phyloP scores from a whole-genome alignment of 2,329 filamentous ascomycete species.

The Cyphellophora europaea region DNA sequence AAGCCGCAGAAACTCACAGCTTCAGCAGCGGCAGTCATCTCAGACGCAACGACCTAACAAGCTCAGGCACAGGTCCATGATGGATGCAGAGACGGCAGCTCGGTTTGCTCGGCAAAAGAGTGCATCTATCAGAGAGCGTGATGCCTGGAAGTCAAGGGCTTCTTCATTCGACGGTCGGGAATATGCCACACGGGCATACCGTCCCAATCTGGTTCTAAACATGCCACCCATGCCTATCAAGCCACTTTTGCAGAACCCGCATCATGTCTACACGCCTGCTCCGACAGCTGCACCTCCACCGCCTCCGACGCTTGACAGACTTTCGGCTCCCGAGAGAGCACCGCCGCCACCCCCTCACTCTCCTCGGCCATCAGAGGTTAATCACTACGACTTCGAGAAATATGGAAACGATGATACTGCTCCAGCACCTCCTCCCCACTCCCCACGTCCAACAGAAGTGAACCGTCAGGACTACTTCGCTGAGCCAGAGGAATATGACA shows the following conservation, averaged over 20 bases:
- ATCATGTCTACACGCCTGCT: slow-evolving; percentile 1
- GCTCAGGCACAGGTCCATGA: not conserved
- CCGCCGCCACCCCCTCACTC: slow-evolving; percentile 18
- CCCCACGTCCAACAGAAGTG: slow-evolving; percentile 1
- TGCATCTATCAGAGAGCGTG: not conserved
- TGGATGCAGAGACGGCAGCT: not conserved
- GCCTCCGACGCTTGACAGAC: too few species aligned
- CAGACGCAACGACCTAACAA: not conserved
- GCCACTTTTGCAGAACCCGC: not conserved
- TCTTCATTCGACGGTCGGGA: too few species aligned
- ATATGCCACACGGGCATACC: not conserved
- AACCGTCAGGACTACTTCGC: not conserved
- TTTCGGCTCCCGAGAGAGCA: too few species aligned
- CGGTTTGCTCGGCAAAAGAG: not conserved
- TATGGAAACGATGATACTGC: slow-evolving; percentile 1
- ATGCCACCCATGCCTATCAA: not conserved
- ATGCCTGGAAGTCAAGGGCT: not conserved
- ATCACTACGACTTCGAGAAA: slow-evolving; percentile 11
- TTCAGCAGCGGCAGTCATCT: not conserved
- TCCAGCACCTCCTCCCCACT: slow-evolving; percentile 1
- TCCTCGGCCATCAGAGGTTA: slow-evolving; percentile 12
- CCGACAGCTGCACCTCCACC: slow-evolving; percentile 1
- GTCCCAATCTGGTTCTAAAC: too few species aligned
- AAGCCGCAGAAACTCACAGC: not conserved
- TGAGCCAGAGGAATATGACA: not conserved